phyloP scores from a whole-genome alignment of 768 basidiomycete species.

The Tricholoma furcatifolium region DNA sequence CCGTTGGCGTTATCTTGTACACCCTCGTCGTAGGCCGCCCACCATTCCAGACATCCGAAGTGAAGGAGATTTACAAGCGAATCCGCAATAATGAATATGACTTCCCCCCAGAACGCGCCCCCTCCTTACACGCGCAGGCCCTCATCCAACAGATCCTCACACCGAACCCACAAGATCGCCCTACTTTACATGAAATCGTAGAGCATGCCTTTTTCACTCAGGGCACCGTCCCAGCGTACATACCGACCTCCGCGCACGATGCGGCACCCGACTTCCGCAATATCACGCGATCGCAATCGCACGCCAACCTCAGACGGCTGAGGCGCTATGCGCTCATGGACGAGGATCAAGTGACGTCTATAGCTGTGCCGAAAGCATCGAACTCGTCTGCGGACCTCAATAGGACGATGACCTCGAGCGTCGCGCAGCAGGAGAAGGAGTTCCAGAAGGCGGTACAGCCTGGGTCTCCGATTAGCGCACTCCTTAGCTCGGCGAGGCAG shows the following conservation, averaged over 20 bases:
- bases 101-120: slow-evolving; percentile 75
- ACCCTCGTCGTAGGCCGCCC: slow-evolving; percentile 94
- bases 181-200: slow-evolving; percentile 82
- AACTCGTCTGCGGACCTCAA: slow-evolving; percentile 19
- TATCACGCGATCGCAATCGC: slow-evolving; percentile 58
- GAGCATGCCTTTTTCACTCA: slow-evolving; percentile 80
- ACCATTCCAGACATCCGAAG: slow-evolving; percentile 98
- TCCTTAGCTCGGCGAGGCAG: slow-evolving; percentile 86
- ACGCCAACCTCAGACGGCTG: slow-evolving; percentile 68
- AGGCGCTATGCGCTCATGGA: slow-evolving; percentile 64
- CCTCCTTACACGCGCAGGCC: slow-evolving; percentile 70
- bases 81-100: slow-evolving; percentile 94
- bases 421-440: slow-evolving; percentile 90
- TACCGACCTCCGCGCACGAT: slow-evolving; percentile 80
- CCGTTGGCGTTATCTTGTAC: slow-evolving; percentile 94
- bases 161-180: slow-evolving; percentile 77
- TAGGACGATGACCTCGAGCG: slow-evolving; percentile 55
- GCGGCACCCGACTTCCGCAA: slow-evolving; percentile 71
- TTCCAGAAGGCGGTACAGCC: slow-evolving; percentile 97
- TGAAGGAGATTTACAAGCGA: slow-evolving; percentile 94
- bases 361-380: slow-evolving; percentile 38
- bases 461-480: slow-evolving; percentile 88
- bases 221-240: slow-evolving; percentile 77
- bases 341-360: slow-evolving; percentile 49
- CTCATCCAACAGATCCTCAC: slow-evolving; percentile 87